These are phyloP conservation scores for Fomitopsis schrenkii DNA, from an alignment of 1,284 basidiomycete species.

Conservation along the genomic window DNA sequence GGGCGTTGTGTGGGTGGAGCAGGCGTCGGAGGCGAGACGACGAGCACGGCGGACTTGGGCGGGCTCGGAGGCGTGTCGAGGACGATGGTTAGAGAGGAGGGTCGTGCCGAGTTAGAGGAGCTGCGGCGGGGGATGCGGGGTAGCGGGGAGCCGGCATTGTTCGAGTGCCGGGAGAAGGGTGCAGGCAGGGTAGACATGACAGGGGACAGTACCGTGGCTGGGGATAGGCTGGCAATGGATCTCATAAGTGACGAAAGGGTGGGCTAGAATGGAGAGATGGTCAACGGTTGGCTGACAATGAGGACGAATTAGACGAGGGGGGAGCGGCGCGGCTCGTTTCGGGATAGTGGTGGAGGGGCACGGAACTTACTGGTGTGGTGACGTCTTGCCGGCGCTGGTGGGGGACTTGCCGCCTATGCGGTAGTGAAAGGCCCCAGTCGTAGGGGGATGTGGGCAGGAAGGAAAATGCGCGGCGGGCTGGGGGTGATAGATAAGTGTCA, in stretches of 20 bases:
- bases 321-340: neutral
- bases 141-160: slow-evolving; percentile 50
- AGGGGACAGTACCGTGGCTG: slow-evolving; percentile 7
- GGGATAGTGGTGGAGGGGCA: neutral
- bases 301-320: neutral
- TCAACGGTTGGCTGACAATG: neutral
- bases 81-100: slow-evolving; percentile 7
- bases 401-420: neutral
- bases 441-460: neutral
- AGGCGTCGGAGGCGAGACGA: slow-evolving; percentile 31
- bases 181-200: slow-evolving; percentile 8
- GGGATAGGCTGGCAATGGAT: neutral
- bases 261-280: neutral
- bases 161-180: slow-evolving; percentile 41
- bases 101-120: slow-evolving; percentile 21
- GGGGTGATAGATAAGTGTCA: neutral
- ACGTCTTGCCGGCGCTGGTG: neutral
- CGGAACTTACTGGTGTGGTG: neutral
- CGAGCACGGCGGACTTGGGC: slow-evolving; percentile 10
- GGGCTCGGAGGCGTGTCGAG: slow-evolving; percentile 15
- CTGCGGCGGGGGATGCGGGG: slow-evolving; percentile 50
- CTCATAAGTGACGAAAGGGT: neutral
- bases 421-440: neutral
- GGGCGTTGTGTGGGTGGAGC: neutral
- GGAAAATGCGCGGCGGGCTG: neutral